Evolutionary conservation across 169 alveolate genomes (phyloP).

Genomic region (Sarcocystis neurona): DNA sequence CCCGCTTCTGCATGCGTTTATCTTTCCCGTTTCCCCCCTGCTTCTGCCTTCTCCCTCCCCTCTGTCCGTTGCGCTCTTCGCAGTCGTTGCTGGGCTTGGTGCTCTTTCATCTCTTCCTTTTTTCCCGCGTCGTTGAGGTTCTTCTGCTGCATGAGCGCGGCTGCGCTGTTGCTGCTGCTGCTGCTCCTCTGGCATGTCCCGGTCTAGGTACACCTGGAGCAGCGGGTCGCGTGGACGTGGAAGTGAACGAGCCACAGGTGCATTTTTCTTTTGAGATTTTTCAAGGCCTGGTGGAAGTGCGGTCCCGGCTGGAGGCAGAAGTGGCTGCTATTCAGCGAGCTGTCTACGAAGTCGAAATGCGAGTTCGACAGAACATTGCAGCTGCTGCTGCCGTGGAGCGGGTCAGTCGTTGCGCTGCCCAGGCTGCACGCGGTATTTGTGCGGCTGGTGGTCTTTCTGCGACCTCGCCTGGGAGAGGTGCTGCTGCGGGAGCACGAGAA

Average conservation of each 20-base stretch:
- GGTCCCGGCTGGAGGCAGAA: constrained; percentile 44
- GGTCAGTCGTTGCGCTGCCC: neutral
- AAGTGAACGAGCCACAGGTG: constrained; percentile 52
- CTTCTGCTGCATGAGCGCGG: neutral
- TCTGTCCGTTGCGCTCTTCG: too few species aligned
- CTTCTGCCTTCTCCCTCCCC: too few species aligned
- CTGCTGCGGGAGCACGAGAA: neutral
- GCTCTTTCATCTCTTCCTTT: too few species aligned
- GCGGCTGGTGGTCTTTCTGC: neutral
- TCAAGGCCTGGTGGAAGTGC: constrained; percentile 61
- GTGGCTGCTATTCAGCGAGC: constrained; percentile 6
- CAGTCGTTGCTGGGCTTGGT: too few species aligned
- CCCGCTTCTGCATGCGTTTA: too few species aligned
- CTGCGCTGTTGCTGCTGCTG: neutral
- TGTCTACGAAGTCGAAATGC: neutral
- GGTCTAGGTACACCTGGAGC: constrained; percentile 16
- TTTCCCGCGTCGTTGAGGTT: too few species aligned
- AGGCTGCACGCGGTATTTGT: too few species aligned
- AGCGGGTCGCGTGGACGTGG: constrained; percentile 26
- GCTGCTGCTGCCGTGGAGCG: constrained; percentile 23
- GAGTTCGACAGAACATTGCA: neutral
- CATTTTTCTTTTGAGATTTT: constrained; percentile 62
- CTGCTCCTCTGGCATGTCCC: neutral
- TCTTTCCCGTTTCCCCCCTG: too few species aligned
- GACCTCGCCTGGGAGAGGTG: neutral